A percentile compares a stretch with the other conserved stretches of the same genome.
phyloP scores from a whole-genome alignment of 1,284 basidiomycete species.

The Rhodofomes roseus region DNA sequence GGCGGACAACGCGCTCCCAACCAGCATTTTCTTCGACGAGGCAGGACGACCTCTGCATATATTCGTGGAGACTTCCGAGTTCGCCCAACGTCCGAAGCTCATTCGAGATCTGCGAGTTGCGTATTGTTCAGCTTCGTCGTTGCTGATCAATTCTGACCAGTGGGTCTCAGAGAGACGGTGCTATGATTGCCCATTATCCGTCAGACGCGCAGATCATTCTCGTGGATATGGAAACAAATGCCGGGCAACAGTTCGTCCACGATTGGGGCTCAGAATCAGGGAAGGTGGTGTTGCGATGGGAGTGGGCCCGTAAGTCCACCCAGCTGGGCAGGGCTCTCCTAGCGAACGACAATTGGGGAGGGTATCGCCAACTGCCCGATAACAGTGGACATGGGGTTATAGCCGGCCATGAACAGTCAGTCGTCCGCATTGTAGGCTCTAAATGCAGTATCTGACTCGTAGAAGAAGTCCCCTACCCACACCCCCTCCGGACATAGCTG shows the following conservation, averaged over 20 bases:
- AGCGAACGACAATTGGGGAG: slow-evolving; percentile 53
- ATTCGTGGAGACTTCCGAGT: slow-evolving; percentile 51
- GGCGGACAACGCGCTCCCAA: not conserved
- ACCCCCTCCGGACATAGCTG: slow-evolving; percentile 41
- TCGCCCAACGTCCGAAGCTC: slow-evolving; percentile 46
- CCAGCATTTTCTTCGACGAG: not conserved
- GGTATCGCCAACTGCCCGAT: slow-evolving; percentile 27
- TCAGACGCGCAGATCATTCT: slow-evolving; percentile 51
- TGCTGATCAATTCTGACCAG: not conserved
- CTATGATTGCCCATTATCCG: slow-evolving; percentile 42
- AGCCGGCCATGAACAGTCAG: slow-evolving; percentile 14
- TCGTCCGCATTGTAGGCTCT: not conserved
- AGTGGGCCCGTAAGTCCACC: slow-evolving; percentile 15
- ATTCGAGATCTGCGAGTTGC: slow-evolving; percentile 46
- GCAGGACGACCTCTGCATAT: slow-evolving; percentile 25
- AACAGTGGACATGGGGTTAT: not conserved
- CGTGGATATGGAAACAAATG: slow-evolving; percentile 47
- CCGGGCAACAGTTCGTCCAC: slow-evolving; percentile 49
- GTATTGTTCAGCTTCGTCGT: slow-evolving; percentile 1
- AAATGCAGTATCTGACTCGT: slow-evolving; percentile 3
- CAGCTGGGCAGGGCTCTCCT: slow-evolving; percentile 38
- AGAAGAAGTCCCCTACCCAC: slow-evolving; percentile 48
- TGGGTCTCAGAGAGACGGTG: slow-evolving; percentile 46
- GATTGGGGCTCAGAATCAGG: slow-evolving; percentile 48
- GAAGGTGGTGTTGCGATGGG: slow-evolving; percentile 43